Evolutionary conservation across 1,284 basidiomycete species (phyloP), one percentile per base, ranked within the genome.

Genomic region (Trichosporon asahii): DNA sequence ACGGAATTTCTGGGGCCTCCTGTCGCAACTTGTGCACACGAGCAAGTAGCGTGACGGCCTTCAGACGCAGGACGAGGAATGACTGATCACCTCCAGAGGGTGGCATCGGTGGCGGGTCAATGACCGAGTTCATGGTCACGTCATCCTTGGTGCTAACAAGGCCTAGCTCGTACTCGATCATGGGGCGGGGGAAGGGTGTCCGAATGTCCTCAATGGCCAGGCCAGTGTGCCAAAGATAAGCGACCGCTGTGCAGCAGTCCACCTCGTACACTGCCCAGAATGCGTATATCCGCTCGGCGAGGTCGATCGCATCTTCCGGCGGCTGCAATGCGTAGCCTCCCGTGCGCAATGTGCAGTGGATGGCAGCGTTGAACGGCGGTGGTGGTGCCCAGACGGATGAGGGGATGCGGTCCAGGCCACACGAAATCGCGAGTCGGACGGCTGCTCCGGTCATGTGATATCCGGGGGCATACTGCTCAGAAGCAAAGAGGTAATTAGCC

Each of bases 221-320:
- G 2, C 72, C 73, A 14, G 78, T 70, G 60, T 77, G 76, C 77
- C 76, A 80, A 8, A 75, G 70, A 65, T 76, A 77, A 0, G 77
- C 76, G 7, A 77, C 74, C 1, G 78, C 71, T 0, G 77, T 76
- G 49, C 76, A 78, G 14, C 74, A 67, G 55, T 80, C 79, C 8
- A 76, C 63, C 40, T 76, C 75, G 66, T 75, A 79, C 18, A 79
- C 76, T 9, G 73, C 71, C 79, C 79, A 80, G 73, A 76, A 76
- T 0, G 76, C 76, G 57, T 76, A 75, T n/a, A 78, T 78, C 12
- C 76, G 67, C 69, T 78, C 77, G 2, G 73, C 77, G 2, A 78
- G 67, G 46, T 78, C 75, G 27, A 76, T 70, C 0, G 73, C 64
- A 27, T 72, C 71, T 25, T 70, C 70, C 0, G 76, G 71, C 1